A percentile compares a stretch with the other conserved stretches of the same genome.
Conservation (phyloP, 495 filamentous ascomycete species). For the Neurospora hispaniola region DNA sequence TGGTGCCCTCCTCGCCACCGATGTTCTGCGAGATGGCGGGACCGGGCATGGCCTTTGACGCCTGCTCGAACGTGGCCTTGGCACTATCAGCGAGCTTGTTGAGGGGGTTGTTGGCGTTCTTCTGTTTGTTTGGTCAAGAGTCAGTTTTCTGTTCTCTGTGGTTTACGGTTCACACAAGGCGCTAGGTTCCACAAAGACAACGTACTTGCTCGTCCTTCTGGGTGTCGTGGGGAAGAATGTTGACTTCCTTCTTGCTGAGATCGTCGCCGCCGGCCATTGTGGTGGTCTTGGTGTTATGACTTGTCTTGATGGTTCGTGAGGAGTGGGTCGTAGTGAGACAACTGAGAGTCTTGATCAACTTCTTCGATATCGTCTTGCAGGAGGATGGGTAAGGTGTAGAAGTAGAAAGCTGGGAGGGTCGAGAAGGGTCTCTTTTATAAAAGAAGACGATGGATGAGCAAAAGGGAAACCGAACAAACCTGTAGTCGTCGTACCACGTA, state of each 20-base stretch:
- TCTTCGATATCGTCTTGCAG: not conserved
- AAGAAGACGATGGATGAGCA: not conserved
- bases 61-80: constrained; percentile 24
- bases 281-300: not conserved
- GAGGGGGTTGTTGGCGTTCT: constrained; percentile 11
- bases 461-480: not conserved
- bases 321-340: not conserved
- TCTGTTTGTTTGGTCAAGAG: not conserved
- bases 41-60: constrained; percentile 38
- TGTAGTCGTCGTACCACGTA: not conserved
- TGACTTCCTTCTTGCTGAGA: constrained; percentile 1
- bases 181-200: not conserved
- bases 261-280: not conserved
- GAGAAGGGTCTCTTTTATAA: not conserved
- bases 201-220: not conserved
- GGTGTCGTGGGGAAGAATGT: not conserved
- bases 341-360: not conserved
- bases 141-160: not conserved
- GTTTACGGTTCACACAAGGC: not conserved
- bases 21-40: constrained; percentile 39
- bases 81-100: constrained; percentile 15
- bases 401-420: not conserved
- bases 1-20: constrained; percentile 43
- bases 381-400: not conserved
- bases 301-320: not conserved